Percentiles rank a stretch among this genome's conserved stretches.
These are phyloP conservation scores for Cydonia oblonga DNA, from an alignment of 331 rosid genomes.

Conservation along the genomic window DNA sequence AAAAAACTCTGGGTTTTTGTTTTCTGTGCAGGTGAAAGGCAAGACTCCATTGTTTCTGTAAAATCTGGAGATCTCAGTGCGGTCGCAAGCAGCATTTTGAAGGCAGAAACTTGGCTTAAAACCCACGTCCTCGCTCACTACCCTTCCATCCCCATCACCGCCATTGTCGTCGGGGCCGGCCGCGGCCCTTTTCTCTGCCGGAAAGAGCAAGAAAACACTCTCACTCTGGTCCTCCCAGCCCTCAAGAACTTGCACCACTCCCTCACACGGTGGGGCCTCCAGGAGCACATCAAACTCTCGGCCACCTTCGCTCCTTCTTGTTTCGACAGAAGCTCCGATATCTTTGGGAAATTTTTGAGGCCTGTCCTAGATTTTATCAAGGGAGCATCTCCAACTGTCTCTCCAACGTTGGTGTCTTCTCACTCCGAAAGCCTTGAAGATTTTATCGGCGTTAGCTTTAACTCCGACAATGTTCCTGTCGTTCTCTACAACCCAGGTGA, in stretches of 20 bases:
- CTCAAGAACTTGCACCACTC: constrained; percentile 60
- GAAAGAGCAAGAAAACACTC: constrained; percentile 14
- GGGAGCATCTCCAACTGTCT: background rate
- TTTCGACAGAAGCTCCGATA: constrained; percentile 18
- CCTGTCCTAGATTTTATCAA: constrained; percentile 38
- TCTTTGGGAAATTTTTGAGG: constrained; percentile 18
- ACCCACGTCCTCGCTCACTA: constrained; percentile 46
- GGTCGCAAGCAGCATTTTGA: constrained; percentile 44
- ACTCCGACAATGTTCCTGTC: background rate
- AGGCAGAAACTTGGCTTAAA: constrained; percentile 71
- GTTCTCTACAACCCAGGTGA: constrained; percentile 9
- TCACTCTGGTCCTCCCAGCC: constrained; percentile 27
- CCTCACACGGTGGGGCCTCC: constrained; percentile 72
- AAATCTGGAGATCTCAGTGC: constrained; percentile 23
- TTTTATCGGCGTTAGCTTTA: constrained; percentile 6
- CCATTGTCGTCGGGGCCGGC: constrained; percentile 40
- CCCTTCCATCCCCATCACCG: constrained; percentile 53
- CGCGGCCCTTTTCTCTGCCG: constrained; percentile 23
- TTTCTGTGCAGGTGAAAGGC: constrained; percentile 35
- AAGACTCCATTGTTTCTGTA: constrained; percentile 38
- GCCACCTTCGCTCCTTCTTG: constrained; percentile 34
- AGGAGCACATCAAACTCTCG: constrained; percentile 55
- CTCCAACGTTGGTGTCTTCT: constrained; percentile 23
- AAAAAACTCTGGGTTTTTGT: background rate
- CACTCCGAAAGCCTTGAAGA: constrained; percentile 37